These are phyloP conservation scores for Neonectria coccinea DNA, from an alignment of 2,329 filamentous ascomycete genomes.

Conservation along the genomic window DNA sequence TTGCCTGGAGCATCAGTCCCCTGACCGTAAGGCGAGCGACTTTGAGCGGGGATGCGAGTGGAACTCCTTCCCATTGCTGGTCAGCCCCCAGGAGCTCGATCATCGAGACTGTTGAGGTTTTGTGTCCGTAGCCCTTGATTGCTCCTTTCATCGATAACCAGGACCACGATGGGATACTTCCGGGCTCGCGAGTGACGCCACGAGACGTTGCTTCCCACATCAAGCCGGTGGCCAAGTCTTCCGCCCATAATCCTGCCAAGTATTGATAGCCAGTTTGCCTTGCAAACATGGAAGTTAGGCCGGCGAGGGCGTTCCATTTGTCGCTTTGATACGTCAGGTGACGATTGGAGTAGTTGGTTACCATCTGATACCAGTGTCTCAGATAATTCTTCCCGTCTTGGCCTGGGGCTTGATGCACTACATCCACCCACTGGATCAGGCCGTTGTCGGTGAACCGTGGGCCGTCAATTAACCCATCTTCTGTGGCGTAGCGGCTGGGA, in stretches of 20 bases:
- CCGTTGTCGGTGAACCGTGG: not conserved
- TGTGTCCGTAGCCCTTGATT: not conserved
- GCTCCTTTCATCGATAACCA: conserved; percentile 4
- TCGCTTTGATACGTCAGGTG: conserved; percentile 1
- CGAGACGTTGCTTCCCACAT: conserved; percentile 3
- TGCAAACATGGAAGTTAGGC: conserved; percentile 4
- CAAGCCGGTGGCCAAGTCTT: conserved; percentile 6
- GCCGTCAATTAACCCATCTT: conserved; percentile 8
- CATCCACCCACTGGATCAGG: conserved; percentile 10
- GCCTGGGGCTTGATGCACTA: conserved; percentile 1
- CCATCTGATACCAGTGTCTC: conserved; percentile 11
- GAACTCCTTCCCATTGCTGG: conserved; percentile 13
- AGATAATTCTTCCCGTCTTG: conserved; percentile 9
- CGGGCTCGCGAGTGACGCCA: conserved; percentile 1
- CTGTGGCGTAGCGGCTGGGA: conserved; percentile 14
- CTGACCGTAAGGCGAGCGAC: conserved; percentile 5
- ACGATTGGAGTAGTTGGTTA: conserved; percentile 6
- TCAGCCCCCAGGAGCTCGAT: not conserved
- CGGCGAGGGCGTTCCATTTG: conserved; percentile 8
- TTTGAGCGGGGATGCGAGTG: conserved; percentile 5
- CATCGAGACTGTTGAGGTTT: not conserved
- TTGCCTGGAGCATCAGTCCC: conserved; percentile 1
- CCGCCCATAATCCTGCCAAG: conserved; percentile 7
- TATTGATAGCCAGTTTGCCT: conserved; percentile 6
- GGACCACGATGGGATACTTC: conserved; percentile 16